A percentile compares a stretch with the other conserved stretches of the same genome.
These are phyloP conservation scores for Thraustochytrium sp. DNA, from an alignment of 352 stramenopile genomes.

Conservation along the genomic window DNA sequence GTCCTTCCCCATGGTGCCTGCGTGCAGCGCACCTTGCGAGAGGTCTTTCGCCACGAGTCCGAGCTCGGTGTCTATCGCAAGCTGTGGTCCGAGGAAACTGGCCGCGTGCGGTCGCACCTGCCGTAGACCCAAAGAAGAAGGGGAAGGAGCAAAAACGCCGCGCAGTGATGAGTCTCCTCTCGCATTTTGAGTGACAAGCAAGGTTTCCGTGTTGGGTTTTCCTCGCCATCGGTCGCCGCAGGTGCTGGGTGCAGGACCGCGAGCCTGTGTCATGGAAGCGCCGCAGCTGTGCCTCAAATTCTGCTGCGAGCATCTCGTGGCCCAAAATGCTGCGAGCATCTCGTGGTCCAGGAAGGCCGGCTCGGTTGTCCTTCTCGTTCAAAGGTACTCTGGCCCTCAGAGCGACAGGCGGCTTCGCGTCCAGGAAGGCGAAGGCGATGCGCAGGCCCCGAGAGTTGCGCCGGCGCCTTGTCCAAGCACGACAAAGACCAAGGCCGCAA, in stretches of 20 bases:
- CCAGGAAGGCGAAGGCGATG: background rate
- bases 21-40: background rate
- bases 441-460: no score
- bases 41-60: background rate
- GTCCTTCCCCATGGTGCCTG: background rate
- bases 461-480: no score
- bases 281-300: background rate
- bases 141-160: background rate
- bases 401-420: background rate
- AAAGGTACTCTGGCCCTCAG: background rate
- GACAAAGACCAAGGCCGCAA: no score
- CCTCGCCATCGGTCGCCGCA: no score
- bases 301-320: background rate
- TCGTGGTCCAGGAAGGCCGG: background rate
- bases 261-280: background rate
- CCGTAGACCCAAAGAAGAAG: no score
- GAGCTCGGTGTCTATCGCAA: slow-evolving; percentile 28
- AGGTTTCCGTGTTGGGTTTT: background rate
- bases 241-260: background rate
- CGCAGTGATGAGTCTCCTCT: background rate
- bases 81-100: background rate
- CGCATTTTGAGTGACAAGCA: background rate
- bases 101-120: no score
- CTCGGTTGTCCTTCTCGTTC: background rate
- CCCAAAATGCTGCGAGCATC: background rate